Evolutionary conservation across 1,139 yeast species (phyloP).

Genomic region (Yamadazyma taylorii): DNA sequence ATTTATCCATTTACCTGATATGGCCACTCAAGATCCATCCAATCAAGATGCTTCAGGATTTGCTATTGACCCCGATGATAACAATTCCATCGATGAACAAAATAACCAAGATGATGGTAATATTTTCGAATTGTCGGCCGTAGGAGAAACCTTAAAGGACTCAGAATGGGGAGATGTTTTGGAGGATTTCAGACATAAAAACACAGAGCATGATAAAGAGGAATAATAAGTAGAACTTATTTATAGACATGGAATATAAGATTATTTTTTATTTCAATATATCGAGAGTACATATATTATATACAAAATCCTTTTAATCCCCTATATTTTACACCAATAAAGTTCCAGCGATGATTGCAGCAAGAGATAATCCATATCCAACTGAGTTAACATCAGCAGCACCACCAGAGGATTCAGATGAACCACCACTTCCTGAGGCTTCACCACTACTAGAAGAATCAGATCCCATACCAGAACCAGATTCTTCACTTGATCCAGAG

Average conservation of each 20-base stretch:
- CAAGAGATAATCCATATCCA: conserved; percentile 16
- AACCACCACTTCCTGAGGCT: conserved; percentile 3
- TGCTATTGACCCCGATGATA: conserved; percentile 5
- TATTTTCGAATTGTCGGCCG: conserved; percentile 22
- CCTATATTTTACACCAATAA: conserved; percentile 13
- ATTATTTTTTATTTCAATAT: too few relatives aligned
- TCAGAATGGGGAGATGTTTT: conserved; percentile 32
- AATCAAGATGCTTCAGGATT: conserved; percentile 4
- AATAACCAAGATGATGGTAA: conserved; percentile 3
- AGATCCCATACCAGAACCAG: conserved; percentile 16
- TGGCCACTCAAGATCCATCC: conserved; percentile 3
- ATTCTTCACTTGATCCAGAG: conserved; percentile 8
- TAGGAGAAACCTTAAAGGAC: conserved; percentile 27
- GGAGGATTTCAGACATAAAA: conserved; percentile 9
- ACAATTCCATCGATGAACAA: conserved; percentile 9
- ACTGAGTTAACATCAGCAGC: conserved; percentile 8
- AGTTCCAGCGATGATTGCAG: conserved; percentile 17
- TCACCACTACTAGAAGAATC: conserved; percentile 23
- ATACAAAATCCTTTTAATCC: too few relatives aligned
- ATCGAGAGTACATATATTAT: too few relatives aligned
- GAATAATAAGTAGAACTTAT: conserved; percentile 6
- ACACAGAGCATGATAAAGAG: conserved; percentile 15
- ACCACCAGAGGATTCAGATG: conserved; percentile 7
- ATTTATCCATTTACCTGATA: conserved; percentile 21
- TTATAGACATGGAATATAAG: neutral